Evolutionary conservation across 768 basidiomycete genomes (phyloP).

Genomic region (Boletus edulis): DNA sequence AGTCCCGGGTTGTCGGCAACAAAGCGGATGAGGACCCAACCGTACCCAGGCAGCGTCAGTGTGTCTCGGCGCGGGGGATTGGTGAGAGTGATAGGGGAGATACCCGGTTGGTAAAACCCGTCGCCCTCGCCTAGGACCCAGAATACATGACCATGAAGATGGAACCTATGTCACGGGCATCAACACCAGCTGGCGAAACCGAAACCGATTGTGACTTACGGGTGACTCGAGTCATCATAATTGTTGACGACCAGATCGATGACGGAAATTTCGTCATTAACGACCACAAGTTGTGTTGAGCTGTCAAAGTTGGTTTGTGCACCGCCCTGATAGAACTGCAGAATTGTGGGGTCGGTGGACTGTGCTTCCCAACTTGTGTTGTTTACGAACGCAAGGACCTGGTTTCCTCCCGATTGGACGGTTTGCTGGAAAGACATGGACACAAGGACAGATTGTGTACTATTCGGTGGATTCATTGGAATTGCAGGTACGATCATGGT

Average conservation of each 20-base stretch:
- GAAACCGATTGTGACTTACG: conserved; percentile 15
- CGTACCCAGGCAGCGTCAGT: conserved; percentile 37
- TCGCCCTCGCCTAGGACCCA: conserved; percentile 36
- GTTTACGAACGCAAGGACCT: conserved; percentile 27
- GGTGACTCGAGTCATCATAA: conserved; percentile 30
- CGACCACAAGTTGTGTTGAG: conserved; percentile 24
- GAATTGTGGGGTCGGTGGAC: conserved; percentile 25
- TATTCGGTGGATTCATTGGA: conserved; percentile 28
- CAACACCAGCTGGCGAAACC: neutral
- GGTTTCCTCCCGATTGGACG: conserved; percentile 24
- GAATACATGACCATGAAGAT: conserved; percentile 38
- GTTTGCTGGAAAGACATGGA: conserved; percentile 27
- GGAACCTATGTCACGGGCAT: conserved; percentile 26
- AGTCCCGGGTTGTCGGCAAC: conserved; percentile 43
- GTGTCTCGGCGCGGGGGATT: conserved; percentile 44
- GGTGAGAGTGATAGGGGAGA: conserved; percentile 28
- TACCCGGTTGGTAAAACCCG: conserved; percentile 31
- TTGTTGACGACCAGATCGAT: conserved; percentile 24
- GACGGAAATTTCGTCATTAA: conserved; percentile 27
- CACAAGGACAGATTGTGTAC: conserved; percentile 17
- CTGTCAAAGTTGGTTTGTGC: conserved; percentile 25
- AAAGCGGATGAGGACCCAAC: conserved; percentile 39
- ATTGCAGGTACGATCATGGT: conserved; percentile 29
- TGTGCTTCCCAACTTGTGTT: conserved; percentile 28
- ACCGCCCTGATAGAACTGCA: conserved; percentile 25